Evolutionary conservation across 139 green algal species (phyloP).

Genomic region (Chlorella sorokiniana): DNA sequence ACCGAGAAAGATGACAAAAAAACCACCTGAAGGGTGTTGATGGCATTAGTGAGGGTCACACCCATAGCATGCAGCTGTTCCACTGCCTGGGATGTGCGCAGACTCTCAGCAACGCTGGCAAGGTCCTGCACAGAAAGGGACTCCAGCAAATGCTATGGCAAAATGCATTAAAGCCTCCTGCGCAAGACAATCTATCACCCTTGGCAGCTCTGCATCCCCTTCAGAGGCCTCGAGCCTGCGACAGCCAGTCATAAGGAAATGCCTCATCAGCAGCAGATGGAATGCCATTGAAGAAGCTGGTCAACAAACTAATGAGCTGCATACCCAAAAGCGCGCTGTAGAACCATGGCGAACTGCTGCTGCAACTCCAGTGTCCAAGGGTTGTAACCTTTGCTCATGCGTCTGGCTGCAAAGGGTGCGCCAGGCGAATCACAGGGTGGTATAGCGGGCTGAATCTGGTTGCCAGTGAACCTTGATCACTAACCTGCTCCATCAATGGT

Average conservation of each 20-base stretch:
- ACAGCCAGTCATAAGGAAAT: background rate
- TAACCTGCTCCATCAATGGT: background rate
- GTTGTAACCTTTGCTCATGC: slow-evolving; percentile 18
- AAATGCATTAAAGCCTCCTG: background rate
- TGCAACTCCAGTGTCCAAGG: slow-evolving; percentile 31
- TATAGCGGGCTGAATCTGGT: background rate
- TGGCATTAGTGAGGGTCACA: background rate
- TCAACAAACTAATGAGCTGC: background rate
- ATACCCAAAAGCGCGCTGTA: background rate
- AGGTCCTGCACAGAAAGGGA: slow-evolving; percentile 16
- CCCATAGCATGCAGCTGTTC: slow-evolving; percentile 38
- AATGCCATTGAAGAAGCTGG: too few relatives aligned
- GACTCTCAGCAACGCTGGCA: slow-evolving; percentile 13
- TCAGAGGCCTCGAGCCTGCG: too few relatives aligned
- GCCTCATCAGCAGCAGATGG: background rate
- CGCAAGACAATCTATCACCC: too few relatives aligned
- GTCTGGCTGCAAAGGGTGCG: background rate
- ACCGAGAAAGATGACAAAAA: background rate
- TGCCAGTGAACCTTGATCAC: background rate
- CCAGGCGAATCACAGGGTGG: background rate
- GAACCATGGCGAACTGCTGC: slow-evolving; percentile 19
- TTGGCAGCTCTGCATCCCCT: too few relatives aligned
- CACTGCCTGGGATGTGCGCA: slow-evolving; percentile 20
- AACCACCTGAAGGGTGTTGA: slow-evolving; percentile 13
- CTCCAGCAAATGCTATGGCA: background rate